Percentiles rank a stretch among this genome's conserved stretches.
phyloP scores from a whole-genome alignment of 140 eudicot genomes.

The Flaveria floridana region DNA sequence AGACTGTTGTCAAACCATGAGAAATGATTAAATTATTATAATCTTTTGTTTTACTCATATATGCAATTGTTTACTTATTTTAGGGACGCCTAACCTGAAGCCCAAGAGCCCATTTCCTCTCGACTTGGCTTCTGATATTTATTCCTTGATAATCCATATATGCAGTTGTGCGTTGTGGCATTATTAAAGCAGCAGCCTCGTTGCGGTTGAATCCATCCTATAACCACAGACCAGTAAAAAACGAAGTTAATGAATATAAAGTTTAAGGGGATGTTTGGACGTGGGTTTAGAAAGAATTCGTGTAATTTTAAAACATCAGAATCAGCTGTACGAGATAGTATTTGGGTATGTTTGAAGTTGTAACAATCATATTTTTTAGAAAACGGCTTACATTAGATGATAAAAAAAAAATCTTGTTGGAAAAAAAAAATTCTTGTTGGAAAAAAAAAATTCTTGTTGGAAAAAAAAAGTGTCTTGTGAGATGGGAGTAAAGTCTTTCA shows the following conservation, averaged over 20 bases:
- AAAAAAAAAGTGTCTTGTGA: background rate
- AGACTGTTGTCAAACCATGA: constrained; percentile 50
- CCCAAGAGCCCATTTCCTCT: constrained; percentile 99
- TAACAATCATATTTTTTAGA: background rate
- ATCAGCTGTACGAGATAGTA: background rate
- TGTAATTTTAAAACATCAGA: background rate
- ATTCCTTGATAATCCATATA: constrained; percentile 67
- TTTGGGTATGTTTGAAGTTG: background rate
- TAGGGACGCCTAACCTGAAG: constrained; percentile 64
- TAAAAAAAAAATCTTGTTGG: background rate
- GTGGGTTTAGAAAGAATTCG: background rate
- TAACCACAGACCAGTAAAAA: constrained; percentile 5
- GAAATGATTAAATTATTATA: constrained; percentile 3
- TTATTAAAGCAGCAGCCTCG: constrained; percentile 55
- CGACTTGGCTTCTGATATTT: constrained; percentile 64
- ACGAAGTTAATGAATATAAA: background rate
- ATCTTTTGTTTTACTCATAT: background rate
- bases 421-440: background rate
- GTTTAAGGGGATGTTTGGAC: background rate
- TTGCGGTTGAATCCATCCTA: constrained; percentile 57
- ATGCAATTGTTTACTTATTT: constrained; percentile 7
- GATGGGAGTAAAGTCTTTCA: background rate
- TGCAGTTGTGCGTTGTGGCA: constrained; percentile 60
- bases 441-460: background rate
- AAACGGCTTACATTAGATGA: background rate